Percentiles rank a stretch among this genome's conserved stretches.
These are phyloP conservation scores for Calophaca sinica DNA, from an alignment of 306 rosid species.

Conservation along the genomic window DNA sequence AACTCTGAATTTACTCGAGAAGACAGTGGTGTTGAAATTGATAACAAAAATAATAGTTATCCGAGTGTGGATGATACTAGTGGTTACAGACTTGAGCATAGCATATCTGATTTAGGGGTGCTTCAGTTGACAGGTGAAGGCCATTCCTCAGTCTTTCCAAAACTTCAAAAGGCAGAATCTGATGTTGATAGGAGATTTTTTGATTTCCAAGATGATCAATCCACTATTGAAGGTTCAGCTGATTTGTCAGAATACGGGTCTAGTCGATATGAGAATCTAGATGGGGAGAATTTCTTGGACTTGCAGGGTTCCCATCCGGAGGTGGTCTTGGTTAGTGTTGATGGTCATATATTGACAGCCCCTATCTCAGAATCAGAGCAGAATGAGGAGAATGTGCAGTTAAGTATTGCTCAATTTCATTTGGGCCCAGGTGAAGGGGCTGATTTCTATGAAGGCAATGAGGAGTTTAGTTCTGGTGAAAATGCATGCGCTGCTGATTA, in stretches of 20 bases:
- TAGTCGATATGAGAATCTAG: slow-evolving; percentile 58
- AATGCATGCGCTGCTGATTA: slow-evolving; percentile 71
- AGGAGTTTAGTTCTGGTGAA: slow-evolving; percentile 63
- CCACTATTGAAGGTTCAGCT: slow-evolving; percentile 68
- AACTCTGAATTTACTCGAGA: slow-evolving; percentile 40
- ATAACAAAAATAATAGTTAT: slow-evolving; percentile 34
- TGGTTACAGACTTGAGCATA: slow-evolving; percentile 62
- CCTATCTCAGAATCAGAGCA: slow-evolving; percentile 82
- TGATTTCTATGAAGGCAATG: slow-evolving; percentile 69
- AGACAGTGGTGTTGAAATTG: slow-evolving; percentile 39
- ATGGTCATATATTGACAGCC: slow-evolving; percentile 81
- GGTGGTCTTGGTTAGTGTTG: slow-evolving; percentile 88
- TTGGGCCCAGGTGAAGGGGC: slow-evolving; percentile 84
- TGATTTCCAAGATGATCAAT: slow-evolving; percentile 69
- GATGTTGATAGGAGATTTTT: slow-evolving; percentile 62
- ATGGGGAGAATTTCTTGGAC: slow-evolving; percentile 59
- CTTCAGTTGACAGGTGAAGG: slow-evolving; percentile 49
- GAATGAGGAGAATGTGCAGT: slow-evolving; percentile 65
- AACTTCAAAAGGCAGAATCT: slow-evolving; percentile 59
- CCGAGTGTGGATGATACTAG: background rate
- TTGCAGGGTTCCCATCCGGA: slow-evolving; percentile 68
- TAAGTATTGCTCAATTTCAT: slow-evolving; percentile 80
- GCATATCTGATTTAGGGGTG: slow-evolving; percentile 64
- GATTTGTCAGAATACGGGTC: slow-evolving; percentile 68
- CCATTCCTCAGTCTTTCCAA: slow-evolving; percentile 41